Base-by-base conservation (phyloP, 2,329 filamentous ascomycete genomes). In the Akanthomyces muscarius region DNA sequence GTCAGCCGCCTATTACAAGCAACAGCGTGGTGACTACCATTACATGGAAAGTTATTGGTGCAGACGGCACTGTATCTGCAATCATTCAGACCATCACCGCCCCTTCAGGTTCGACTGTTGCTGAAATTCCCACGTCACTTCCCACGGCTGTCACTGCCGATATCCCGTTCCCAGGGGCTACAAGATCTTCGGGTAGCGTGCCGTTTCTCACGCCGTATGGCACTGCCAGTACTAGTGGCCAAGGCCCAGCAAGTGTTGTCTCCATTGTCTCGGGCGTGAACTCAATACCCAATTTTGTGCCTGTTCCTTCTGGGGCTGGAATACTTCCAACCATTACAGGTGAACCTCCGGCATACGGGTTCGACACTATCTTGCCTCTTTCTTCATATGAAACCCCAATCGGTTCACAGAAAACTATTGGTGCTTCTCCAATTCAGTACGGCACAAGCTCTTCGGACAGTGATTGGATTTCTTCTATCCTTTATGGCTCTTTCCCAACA, bases 401-500 rank as follows among this genome's bases (percentile, higher is more conserved):
- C 11, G 50, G 38, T 13, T 25, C 18, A 13, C 52, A 55, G n/a
- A n/a, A 48, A 11, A 57, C 53, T 10, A 6, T 36, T 45, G 38
- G 53, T n/a, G 21, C 45, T 33, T 50, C 60, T 52, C 45, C 53
- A 11, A 38, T 25, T 14, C 52, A 47, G 25, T 47, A 57, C 25
- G 47, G 14, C 1, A 33, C 45, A 14, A 55, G 36, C 36, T 47
- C 60, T 30, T 42, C 53, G 16, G 60, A 62, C 18, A 59, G 45
- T 21, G 45, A 61, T 41, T 64, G 63, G 63, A 45, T 52, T 53
- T 64, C 58, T 3, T 64, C 63, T 3, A 61, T 64, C 25, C 45
- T 64, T 16, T 64, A 61, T 52, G 58, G 45, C 23, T 47, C 63
- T 61, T 41, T 64, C 69, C 72, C 41, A 71, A 73, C 42, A 74